phyloP scores from a whole-genome alignment of 768 basidiomycete genomes.

The Leccinum uliginosum region DNA sequence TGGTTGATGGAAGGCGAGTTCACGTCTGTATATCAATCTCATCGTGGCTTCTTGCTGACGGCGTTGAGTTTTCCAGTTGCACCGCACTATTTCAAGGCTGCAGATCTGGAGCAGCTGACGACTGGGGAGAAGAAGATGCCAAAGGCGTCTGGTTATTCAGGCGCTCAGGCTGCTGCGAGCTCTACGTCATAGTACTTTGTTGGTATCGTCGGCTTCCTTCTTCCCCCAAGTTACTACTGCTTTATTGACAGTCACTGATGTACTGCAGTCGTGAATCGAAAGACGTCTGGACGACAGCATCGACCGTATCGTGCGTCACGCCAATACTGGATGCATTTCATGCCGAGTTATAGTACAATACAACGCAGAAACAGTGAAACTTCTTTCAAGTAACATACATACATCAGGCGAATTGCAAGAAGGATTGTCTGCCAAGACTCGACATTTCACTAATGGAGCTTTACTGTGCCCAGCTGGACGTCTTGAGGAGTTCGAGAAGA shows the following conservation, averaged over 20 bases:
- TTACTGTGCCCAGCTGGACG: slow-evolving; percentile 51
- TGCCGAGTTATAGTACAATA: background rate
- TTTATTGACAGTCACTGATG: background rate
- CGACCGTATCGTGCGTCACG: background rate
- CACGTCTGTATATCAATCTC: background rate
- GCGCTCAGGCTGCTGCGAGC: slow-evolving; percentile 3
- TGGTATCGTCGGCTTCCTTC: background rate
- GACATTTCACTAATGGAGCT: background rate
- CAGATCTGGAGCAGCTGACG: slow-evolving; percentile 75
- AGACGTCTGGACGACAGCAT: background rate
- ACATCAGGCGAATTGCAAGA: background rate
- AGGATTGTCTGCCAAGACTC: background rate
- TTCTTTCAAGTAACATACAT: slow-evolving; percentile 3
- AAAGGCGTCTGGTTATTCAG: slow-evolving; percentile 50
- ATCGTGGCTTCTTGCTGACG: background rate
- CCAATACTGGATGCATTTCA: background rate
- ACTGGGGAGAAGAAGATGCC: slow-evolving; percentile 92
- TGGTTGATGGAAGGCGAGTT: slow-evolving; percentile 88
- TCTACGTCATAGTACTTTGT: slow-evolving; percentile 7
- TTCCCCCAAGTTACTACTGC: too few relatives aligned
- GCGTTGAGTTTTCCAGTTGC: slow-evolving; percentile 53
- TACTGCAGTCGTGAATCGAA: background rate
- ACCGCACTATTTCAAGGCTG: slow-evolving; percentile 92
- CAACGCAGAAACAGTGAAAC: background rate
- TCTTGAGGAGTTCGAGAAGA: slow-evolving; percentile 53